These are phyloP conservation scores for Nymphaea colorata DNA, from an alignment of 164 flowering plant species.

Conservation along the genomic window DNA sequence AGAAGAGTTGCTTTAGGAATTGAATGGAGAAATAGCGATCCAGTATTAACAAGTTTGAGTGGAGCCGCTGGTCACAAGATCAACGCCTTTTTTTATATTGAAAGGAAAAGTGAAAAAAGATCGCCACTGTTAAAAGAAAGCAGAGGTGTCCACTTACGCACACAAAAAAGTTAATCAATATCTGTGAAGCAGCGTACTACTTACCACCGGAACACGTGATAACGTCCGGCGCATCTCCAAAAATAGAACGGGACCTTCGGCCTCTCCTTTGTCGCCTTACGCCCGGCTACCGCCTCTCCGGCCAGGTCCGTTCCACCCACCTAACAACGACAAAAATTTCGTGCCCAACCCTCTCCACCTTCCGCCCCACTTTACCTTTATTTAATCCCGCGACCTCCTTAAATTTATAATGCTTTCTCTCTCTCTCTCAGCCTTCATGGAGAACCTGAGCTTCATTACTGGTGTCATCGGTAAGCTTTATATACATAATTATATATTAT, in stretches of 20 bases:
- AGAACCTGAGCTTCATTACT: constrained; percentile 34
- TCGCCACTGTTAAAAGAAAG: too few species aligned
- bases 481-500: background rate
- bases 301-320: background rate
- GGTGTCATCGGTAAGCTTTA: constrained; percentile 43
- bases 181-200: too few species aligned
- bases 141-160: too few species aligned
- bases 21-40: too few species aligned
- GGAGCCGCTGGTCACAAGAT: too few species aligned
- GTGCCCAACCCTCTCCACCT: too few species aligned
- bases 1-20: too few species aligned
- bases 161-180: too few species aligned
- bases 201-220: background rate
- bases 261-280: background rate
- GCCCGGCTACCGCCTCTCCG: background rate
- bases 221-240: background rate
- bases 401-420: background rate
- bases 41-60: too few species aligned
- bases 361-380: background rate
- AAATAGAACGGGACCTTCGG: background rate
- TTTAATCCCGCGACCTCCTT: background rate
- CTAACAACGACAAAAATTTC: background rate
- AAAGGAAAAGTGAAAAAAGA: too few species aligned
- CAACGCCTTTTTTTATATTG: too few species aligned
- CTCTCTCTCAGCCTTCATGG: constrained; percentile 19